phyloP scores from a whole-genome alignment of 805 yeast genomes.

The Yarrowia divulgata region DNA sequence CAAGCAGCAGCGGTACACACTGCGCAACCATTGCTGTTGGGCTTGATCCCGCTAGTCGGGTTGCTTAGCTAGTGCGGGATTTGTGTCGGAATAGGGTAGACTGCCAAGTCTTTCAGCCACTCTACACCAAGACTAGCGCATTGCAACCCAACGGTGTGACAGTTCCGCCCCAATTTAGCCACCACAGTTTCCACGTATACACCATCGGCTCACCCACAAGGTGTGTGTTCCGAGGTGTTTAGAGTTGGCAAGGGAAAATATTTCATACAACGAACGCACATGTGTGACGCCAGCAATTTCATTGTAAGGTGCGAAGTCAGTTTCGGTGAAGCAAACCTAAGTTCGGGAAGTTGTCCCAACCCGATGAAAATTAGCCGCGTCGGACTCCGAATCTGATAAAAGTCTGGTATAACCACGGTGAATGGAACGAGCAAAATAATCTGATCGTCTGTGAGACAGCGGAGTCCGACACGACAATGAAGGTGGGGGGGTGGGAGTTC shows the following conservation, averaged over 20 bases:
- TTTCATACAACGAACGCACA: background rate
- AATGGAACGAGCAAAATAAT: background rate
- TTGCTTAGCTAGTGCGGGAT: background rate
- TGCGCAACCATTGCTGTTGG: background rate
- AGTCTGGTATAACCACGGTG: background rate
- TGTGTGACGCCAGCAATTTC: conserved; percentile 12
- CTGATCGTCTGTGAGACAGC: conserved; percentile 14
- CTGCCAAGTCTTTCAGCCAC: conserved; percentile 6
- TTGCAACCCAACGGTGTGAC: conserved; percentile 3
- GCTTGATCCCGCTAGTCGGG: background rate
- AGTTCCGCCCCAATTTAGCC: background rate
- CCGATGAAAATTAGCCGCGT: background rate
- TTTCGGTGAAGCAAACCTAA: background rate
- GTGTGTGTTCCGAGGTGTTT: conserved; percentile 11
- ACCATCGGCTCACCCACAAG: background rate
- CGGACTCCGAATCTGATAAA: conserved; percentile 35
- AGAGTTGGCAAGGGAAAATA: background rate
- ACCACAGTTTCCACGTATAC: background rate
- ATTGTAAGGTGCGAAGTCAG: background rate
- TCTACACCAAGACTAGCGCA: background rate
- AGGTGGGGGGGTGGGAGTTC: background rate
- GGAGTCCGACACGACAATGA: conserved; percentile 10
- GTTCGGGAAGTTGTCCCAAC: conserved; percentile 4
- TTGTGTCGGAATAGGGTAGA: background rate
- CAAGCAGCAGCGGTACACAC: too few species aligned